phyloP scores from a whole-genome alignment of 1,284 basidiomycete genomes.

The Kwoniella shivajii region DNA sequence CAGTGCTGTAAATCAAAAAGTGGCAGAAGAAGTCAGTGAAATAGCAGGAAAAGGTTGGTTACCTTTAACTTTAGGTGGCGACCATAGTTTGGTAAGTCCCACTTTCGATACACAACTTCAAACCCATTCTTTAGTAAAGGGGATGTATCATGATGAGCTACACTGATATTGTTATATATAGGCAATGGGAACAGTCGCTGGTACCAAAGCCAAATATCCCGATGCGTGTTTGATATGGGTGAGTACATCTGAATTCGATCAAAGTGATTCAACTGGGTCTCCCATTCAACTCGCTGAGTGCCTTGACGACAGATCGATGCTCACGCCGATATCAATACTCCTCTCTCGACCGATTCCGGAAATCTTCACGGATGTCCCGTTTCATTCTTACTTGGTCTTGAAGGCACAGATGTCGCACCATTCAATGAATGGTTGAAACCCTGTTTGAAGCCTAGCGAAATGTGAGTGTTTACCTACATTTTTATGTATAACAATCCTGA shows the following conservation, averaged over 20 bases:
- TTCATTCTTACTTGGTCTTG: conserved; percentile 84
- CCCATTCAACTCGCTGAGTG: neutral
- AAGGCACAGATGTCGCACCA: conserved; percentile 63
- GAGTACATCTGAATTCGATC: conserved; percentile 10
- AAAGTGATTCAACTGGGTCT: neutral
- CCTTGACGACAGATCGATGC: conserved; percentile 64
- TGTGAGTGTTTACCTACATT: too few species aligned
- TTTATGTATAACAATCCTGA: neutral
- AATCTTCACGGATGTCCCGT: conserved; percentile 99
- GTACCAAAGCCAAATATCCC: conserved; percentile 58
- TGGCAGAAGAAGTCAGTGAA: conserved; percentile 73
- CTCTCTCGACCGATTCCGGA: conserved; percentile 80
- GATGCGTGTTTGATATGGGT: conserved; percentile 83
- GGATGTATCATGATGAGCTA: too few species aligned
- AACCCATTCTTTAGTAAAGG: too few species aligned
- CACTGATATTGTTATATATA: conserved; percentile 43
- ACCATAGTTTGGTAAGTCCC: conserved; percentile 79
- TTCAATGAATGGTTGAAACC: conserved; percentile 73
- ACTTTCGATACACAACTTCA: too few species aligned
- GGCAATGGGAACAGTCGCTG: conserved; percentile 78
- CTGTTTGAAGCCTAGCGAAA: conserved; percentile 65
- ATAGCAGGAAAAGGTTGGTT: conserved; percentile 78
- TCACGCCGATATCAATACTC: conserved; percentile 94
- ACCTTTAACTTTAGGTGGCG: conserved; percentile 92
- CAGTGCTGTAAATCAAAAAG: conserved; percentile 75